Evolutionary conservation across 2,329 filamentous ascomycete species (phyloP).

Genomic region (Xylariaceae sp.): DNA sequence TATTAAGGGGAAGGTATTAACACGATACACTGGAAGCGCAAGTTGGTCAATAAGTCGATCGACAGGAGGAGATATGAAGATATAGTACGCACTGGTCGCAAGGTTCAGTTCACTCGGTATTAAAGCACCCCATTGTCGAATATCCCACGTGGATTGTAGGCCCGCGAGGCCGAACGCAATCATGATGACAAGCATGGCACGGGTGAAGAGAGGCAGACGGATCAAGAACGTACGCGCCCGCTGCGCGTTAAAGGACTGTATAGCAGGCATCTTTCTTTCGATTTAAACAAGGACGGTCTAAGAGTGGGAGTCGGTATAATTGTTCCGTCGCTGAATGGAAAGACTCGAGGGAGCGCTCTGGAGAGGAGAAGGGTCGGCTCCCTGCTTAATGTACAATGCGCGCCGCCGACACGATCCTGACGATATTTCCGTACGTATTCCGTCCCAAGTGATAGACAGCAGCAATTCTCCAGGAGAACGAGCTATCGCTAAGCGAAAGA

Average conservation of each 20-base stretch:
- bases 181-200: constrained; percentile 62
- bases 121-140: constrained; percentile 72
- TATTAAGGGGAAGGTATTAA: constrained; percentile 88
- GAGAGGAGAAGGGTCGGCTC: background rate
- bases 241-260: constrained; percentile 59
- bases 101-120: constrained; percentile 71
- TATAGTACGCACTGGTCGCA: constrained; percentile 11
- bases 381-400: background rate
- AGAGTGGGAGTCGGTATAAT: background rate
- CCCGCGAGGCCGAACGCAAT: constrained; percentile 63
- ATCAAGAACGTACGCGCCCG: constrained; percentile 76
- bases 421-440: background rate
- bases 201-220: constrained; percentile 83
- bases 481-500: background rate
- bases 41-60: background rate
- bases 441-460: background rate
- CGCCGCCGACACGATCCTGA: background rate
- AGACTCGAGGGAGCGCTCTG: background rate
- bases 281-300: background rate
- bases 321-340: background rate
- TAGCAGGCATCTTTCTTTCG: constrained; percentile 29
- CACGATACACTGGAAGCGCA: constrained; percentile 66
- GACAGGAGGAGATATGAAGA: background rate
- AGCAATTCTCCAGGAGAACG: background rate
- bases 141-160: constrained; percentile 64